phyloP scores from a whole-genome alignment of 2,329 filamentous ascomycete species.

The Colletotrichum chlorophyti region DNA sequence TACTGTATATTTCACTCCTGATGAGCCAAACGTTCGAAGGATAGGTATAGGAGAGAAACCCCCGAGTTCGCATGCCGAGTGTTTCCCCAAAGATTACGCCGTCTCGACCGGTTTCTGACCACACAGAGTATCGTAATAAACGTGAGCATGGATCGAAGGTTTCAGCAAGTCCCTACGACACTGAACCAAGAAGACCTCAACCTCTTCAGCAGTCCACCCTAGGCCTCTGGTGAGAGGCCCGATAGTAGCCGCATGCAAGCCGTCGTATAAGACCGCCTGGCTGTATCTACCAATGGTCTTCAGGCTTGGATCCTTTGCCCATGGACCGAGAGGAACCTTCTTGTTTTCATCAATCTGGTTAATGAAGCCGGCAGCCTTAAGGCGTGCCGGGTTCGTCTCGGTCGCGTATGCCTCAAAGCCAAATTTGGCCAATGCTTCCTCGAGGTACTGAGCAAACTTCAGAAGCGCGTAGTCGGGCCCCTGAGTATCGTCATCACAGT shows the following conservation, averaged over 20 bases:
- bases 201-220: constrained; percentile 40
- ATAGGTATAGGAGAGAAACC: no score
- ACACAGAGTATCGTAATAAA: no score
- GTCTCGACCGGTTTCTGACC: no score
- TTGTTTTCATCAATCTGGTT: constrained; percentile 45
- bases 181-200: constrained; percentile 41
- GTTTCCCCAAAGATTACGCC: no score
- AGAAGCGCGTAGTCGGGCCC: constrained; percentile 28
- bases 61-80: no score
- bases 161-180: no score
- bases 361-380: constrained; percentile 55
- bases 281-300: constrained; percentile 31
- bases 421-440: constrained; percentile 58
- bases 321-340: constrained; percentile 57
- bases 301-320: constrained; percentile 58
- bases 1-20: no score
- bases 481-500: constrained; percentile 50
- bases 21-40: no score
- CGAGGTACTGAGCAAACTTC: constrained; percentile 47
- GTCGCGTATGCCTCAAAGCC: constrained; percentile 56
- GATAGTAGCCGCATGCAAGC: constrained; percentile 42
- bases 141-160: no score
- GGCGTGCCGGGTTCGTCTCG: constrained; percentile 53
- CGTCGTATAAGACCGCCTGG: constrained; percentile 34
- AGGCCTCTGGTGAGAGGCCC: constrained; percentile 41